Conservation (phyloP, 805 yeast species). For the Candida pseudofarinosa region DNA sequence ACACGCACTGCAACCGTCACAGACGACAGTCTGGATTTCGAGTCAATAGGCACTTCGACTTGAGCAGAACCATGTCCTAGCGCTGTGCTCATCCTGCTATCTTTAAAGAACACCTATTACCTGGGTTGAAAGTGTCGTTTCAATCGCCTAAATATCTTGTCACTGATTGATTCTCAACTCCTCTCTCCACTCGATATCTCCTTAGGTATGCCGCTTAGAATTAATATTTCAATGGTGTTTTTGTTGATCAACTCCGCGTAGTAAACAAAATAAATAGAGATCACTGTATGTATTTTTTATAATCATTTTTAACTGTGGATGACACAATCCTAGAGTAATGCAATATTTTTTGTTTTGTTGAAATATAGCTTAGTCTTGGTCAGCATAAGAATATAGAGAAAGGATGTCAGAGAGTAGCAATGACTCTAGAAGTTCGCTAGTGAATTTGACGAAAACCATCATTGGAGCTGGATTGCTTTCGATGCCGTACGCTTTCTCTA, state of each 20-base stretch:
- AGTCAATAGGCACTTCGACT: background rate
- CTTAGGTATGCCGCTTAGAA: background rate
- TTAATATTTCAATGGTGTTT: background rate
- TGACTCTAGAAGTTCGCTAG: slow-evolving; percentile 47
- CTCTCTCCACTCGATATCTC: background rate
- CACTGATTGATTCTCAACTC: background rate
- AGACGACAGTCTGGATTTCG: slow-evolving; percentile 44
- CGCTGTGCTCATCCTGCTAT: background rate
- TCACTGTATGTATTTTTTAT: background rate
- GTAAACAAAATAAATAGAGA: background rate
- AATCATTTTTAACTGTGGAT: background rate
- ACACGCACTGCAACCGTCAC: slow-evolving; percentile 77
- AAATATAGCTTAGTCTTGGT: background rate
- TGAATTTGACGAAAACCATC: slow-evolving; percentile 71
- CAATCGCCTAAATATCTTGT: background rate
- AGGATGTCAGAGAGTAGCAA: background rate
- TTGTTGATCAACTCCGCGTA: background rate
- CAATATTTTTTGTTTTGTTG: background rate
- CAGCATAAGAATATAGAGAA: background rate
- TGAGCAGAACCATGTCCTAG: background rate
- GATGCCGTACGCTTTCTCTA: slow-evolving; percentile 66
- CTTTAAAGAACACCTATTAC: background rate
- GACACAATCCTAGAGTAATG: background rate
- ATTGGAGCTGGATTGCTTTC: slow-evolving; percentile 80
- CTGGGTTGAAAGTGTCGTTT: background rate